Conservation (phyloP, 495 filamentous ascomycete genomes). For the Pseudevernia furfuracea region DNA sequence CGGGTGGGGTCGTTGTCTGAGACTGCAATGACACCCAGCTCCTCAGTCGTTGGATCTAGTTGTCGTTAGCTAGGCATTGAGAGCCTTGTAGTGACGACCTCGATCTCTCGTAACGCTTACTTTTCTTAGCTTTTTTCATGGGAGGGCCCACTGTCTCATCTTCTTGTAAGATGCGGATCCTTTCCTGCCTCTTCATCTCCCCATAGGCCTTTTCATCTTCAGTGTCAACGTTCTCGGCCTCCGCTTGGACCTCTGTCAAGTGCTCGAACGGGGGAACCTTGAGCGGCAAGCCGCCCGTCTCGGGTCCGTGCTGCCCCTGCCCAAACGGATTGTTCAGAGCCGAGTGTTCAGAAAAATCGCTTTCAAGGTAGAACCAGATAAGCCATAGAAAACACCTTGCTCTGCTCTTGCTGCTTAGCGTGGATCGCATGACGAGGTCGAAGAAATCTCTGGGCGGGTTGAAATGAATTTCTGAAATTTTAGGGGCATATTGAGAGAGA, state of each 20-base stretch:
- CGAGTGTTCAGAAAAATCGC: conserved; percentile 77
- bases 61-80: not conserved
- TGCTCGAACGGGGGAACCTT: conserved; percentile 76
- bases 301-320: conserved; percentile 48
- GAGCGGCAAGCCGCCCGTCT: conserved; percentile 56
- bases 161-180: conserved; percentile 67
- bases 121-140: conserved; percentile 51
- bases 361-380: conserved; percentile 99
- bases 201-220: conserved; percentile 80
- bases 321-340: conserved; percentile 88
- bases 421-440: conserved; percentile 86
- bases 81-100: conserved; percentile 18
- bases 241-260: conserved; percentile 69
- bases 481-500: conserved; percentile 81
- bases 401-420: conserved; percentile 71
- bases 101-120: conserved; percentile 30
- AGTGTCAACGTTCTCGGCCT: conserved; percentile 83
- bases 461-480: conserved; percentile 90
- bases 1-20: conserved; percentile 23
- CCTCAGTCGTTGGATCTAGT: conserved; percentile 16
- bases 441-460: conserved; percentile 82
- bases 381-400: conserved; percentile 91
- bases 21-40: conserved; percentile 18
- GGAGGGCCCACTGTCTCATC: conserved; percentile 53
- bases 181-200: conserved; percentile 70